Conservation (phyloP, 2,329 filamentous ascomycete species). For the Xylaria sp. region DNA sequence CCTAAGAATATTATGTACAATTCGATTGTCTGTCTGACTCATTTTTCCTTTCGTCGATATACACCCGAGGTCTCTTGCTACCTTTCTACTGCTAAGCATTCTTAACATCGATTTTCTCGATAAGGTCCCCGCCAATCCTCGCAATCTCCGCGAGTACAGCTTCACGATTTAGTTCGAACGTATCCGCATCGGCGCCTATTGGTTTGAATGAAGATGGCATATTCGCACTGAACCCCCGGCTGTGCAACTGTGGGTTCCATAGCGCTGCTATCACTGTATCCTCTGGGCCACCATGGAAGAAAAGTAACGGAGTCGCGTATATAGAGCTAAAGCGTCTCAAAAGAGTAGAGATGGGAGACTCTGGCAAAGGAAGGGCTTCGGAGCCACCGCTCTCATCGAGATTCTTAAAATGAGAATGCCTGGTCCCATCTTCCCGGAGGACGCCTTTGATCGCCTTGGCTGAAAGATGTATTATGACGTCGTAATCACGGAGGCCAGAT, state of each 20-base stretch:
- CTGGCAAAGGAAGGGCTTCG: slow-evolving; percentile 59
- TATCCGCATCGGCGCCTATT: slow-evolving; percentile 53
- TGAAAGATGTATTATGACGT: slow-evolving; percentile 82
- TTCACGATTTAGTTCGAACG: slow-evolving; percentile 72
- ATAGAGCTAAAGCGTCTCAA: slow-evolving; percentile 72
- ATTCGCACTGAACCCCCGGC: slow-evolving; percentile 74
- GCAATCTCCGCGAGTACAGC: slow-evolving; percentile 79
- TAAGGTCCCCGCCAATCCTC: slow-evolving; percentile 72
- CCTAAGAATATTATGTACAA: slow-evolving; percentile 12
- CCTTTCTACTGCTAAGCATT: not conserved
- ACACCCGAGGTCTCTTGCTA: not conserved
- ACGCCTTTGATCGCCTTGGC: slow-evolving; percentile 60
- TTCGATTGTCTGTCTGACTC: not conserved
- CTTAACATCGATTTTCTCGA: slow-evolving; percentile 71
- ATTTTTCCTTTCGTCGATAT: not conserved
- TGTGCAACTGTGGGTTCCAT: slow-evolving; percentile 66
- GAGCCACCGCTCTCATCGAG: slow-evolving; percentile 65
- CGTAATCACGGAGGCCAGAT: slow-evolving; percentile 79
- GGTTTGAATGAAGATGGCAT: slow-evolving; percentile 74
- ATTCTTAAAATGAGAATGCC: slow-evolving; percentile 78
- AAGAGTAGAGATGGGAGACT: slow-evolving; percentile 71
- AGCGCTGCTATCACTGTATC: slow-evolving; percentile 68
- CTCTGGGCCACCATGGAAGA: slow-evolving; percentile 76
- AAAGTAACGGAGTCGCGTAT: slow-evolving; percentile 77
- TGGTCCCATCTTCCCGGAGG: slow-evolving; percentile 51